phyloP scores from a whole-genome alignment of 805 yeast genomes.

The Teunomyces pallodes region DNA sequence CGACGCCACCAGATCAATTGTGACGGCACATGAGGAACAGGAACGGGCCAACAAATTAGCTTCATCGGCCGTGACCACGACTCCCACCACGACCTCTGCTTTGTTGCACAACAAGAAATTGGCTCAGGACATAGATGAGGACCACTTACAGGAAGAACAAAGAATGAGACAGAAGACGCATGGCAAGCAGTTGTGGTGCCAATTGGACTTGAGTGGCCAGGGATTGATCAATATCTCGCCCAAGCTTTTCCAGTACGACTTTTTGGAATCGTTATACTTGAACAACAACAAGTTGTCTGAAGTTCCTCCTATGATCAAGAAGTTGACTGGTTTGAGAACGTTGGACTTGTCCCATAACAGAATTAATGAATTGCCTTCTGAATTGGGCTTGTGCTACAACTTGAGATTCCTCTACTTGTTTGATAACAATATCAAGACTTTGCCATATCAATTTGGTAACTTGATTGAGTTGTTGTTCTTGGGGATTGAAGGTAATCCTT shows the following conservation, averaged over 20 bases:
- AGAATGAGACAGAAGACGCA: constrained; percentile 56
- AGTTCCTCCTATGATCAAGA: constrained; percentile 66
- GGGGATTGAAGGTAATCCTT: constrained; percentile 92
- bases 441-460: constrained; percentile 86
- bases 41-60: constrained; percentile 32
- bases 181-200: constrained; percentile 89
- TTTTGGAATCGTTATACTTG: constrained; percentile 80
- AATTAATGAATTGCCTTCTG: constrained; percentile 71
- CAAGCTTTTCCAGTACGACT: constrained; percentile 73
- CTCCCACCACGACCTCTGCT: constrained; percentile 22
- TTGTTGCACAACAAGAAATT: constrained; percentile 43
- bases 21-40: constrained; percentile 40
- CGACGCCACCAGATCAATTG: constrained; percentile 41
- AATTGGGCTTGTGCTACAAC: constrained; percentile 78
- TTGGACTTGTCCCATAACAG: constrained; percentile 82
- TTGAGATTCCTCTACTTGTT: constrained; percentile 81
- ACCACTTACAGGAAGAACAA: constrained; percentile 50
- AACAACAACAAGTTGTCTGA: constrained; percentile 76
- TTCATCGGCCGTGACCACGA: constrained; percentile 34
- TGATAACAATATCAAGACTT: constrained; percentile 72
- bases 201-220: constrained; percentile 88
- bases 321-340: constrained; percentile 71
- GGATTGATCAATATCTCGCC: constrained; percentile 70
- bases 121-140: constrained; percentile 53
- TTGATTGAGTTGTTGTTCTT: constrained; percentile 79